These are phyloP conservation scores for Aspergillus udagawae DNA, from an alignment of 2,329 filamentous ascomycete species.

Conservation along the genomic window DNA sequence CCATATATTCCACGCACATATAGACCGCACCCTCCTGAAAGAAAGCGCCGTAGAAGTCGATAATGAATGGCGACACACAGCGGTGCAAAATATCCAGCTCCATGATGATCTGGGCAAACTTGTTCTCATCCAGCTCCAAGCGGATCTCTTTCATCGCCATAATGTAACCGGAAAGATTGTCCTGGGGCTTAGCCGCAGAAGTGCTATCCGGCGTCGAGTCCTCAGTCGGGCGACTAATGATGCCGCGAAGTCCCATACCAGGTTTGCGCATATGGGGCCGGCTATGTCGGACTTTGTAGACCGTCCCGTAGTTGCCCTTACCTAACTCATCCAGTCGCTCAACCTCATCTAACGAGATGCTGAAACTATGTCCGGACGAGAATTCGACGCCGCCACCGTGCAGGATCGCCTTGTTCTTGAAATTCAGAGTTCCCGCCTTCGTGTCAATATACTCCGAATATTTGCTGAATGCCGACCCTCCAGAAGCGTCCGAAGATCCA, in stretches of 20 bases:
- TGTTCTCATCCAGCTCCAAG: slow-evolving; percentile 90
- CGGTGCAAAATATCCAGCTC: slow-evolving; percentile 94
- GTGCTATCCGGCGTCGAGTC: slow-evolving; percentile 11
- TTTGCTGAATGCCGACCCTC: slow-evolving; percentile 57
- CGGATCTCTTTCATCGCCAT: slow-evolving; percentile 99
- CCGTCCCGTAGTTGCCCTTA: slow-evolving; percentile 97
- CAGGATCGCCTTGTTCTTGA: slow-evolving; percentile 87
- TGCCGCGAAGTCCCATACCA: slow-evolving; percentile 58
- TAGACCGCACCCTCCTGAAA: slow-evolving; percentile 99
- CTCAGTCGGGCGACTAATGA: slow-evolving; percentile 44
- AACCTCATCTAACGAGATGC: slow-evolving; percentile 91
- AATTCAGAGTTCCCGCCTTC: slow-evolving; percentile 84
- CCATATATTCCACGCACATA: slow-evolving; percentile 99
- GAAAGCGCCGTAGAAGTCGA: slow-evolving; percentile 98
- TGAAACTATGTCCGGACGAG: slow-evolving; percentile 81
- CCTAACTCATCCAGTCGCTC: slow-evolving; percentile 89
- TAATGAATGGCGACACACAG: slow-evolving; percentile 91
- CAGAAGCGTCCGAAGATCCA: slow-evolving; percentile 12
- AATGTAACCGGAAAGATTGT: slow-evolving; percentile 58
- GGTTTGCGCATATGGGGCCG: slow-evolving; percentile 61
- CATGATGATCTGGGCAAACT: slow-evolving; percentile 96
- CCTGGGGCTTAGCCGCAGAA: slow-evolving; percentile 14
- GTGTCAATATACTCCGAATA: slow-evolving; percentile 83
- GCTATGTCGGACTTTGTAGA: slow-evolving; percentile 91
- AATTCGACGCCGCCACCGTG: slow-evolving; percentile 90